Evolutionary conservation across 371 early-diverging fungal species (phyloP), one percentile per base, ranked within the genome.

Genomic region (Actinomortierella ambigua): DNA sequence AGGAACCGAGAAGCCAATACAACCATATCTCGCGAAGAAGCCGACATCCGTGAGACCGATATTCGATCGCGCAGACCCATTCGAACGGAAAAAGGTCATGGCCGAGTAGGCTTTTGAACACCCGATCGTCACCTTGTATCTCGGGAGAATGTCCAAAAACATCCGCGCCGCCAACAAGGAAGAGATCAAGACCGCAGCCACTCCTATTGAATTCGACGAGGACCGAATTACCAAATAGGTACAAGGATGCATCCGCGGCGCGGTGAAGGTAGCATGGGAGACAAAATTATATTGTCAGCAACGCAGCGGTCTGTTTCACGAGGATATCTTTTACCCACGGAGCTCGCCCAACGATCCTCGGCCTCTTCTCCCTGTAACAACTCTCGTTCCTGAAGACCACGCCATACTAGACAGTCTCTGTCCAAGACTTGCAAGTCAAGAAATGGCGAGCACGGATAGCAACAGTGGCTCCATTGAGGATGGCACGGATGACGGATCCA

Each of bases 51-150:
- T 53, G 39, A 51, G 53, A 48, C 17, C 46, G 15, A 39, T 53
- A 50, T 53, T 59, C 39, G 15, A 28, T 26, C 27, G 20, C 44
- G 20, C n/a, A 44, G 20, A 46, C 39, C 47, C 26, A 52, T 46
- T 59, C 27, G 53, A 34, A 39, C 60, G 60, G n/a, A 59, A 53
- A 39, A 34, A 53, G 53, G 50, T 53, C 15, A 8, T 59, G 34
- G 29, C 44, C 23, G 61, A n/a, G 4, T 17, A 53, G 41, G n/a
- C 18, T 24, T 53, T 15, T 13, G 61, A 60, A 34, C 61, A 60
- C 41, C 61, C 61, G 11, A 60, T 48, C 3, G 54, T 60, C 61
- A 60, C 48, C 13, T 41, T 60, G 39, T 39, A 53, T 28, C 41
- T 60, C 7, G 54, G 28, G n/a, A 2, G 17, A 23, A 39, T 60